Conservation (phyloP, 192 early-diverging fungal genomes). For the Coemansia sp. region DNA sequence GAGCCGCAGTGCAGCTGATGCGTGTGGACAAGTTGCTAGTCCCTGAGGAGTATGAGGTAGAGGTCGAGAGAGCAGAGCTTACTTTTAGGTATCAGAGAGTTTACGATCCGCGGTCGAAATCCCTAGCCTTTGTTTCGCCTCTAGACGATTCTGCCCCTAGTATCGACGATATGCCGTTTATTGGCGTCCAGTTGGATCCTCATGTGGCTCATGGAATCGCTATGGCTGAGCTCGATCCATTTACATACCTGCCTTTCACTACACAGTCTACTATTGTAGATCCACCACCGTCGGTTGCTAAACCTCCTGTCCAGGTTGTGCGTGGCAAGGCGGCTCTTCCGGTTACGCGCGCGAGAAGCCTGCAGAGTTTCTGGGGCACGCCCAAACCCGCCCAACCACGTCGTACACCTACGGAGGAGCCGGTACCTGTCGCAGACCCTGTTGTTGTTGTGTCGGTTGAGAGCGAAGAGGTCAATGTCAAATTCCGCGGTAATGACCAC, state of each 20-base stretch:
- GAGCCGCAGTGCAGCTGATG: slow-evolving; percentile 55
- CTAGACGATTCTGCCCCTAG: slow-evolving; percentile 49
- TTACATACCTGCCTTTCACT: slow-evolving; percentile 59
- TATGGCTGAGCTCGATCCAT: slow-evolving; percentile 64
- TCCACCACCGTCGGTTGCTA: neutral
- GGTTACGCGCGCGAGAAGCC: slow-evolving; percentile 10
- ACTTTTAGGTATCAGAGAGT: slow-evolving; percentile 93
- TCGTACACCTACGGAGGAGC: neutral
- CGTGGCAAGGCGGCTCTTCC: slow-evolving; percentile 6
- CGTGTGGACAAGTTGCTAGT: slow-evolving; percentile 57
- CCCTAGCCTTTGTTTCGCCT: slow-evolving; percentile 64
- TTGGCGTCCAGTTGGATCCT: slow-evolving; percentile 62
- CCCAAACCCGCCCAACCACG: neutral
- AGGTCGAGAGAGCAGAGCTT: slow-evolving; percentile 76
- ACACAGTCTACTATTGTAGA: neutral
- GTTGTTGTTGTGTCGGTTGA: neutral
- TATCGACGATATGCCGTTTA: slow-evolving; percentile 57
- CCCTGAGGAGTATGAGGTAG: slow-evolving; percentile 68
- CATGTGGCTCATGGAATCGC: slow-evolving; percentile 64
- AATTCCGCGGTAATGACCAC: slow-evolving; percentile 28
- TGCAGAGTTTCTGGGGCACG: slow-evolving; percentile 31
- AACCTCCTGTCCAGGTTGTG: neutral
- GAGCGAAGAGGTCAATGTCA: slow-evolving; percentile 16
- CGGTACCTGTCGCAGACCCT: neutral
- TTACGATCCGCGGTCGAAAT: slow-evolving; percentile 67